These are phyloP conservation scores for Periglandula ipomoeae DNA, from an alignment of 2,329 filamentous ascomycete species.

Conservation along the genomic window DNA sequence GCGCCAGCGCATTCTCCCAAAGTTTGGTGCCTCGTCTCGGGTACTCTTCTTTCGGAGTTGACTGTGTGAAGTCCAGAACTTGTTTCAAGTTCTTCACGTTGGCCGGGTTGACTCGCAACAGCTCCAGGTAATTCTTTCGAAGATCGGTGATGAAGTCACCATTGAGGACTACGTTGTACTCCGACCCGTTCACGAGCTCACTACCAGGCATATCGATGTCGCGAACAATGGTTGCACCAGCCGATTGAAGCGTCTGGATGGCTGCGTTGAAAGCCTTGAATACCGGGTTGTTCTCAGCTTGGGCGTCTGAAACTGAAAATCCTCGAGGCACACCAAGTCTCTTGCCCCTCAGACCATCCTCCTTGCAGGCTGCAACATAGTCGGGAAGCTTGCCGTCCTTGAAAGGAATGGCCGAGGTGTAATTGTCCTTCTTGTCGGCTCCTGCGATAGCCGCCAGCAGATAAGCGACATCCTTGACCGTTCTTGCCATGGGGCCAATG, in stretches of 20 bases:
- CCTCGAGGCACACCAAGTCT: slow-evolving; percentile 59
- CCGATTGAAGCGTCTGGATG: slow-evolving; percentile 39
- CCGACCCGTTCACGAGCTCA: slow-evolving; percentile 22
- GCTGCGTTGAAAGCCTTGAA: slow-evolving; percentile 39
- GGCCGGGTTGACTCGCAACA: slow-evolving; percentile 49
- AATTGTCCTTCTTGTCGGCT: slow-evolving; percentile 48
- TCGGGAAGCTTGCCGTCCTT: slow-evolving; percentile 38
- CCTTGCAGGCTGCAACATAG: slow-evolving; percentile 50
- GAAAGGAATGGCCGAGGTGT: slow-evolving; percentile 52
- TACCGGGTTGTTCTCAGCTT: not conserved
- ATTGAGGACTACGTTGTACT: slow-evolving; percentile 29
- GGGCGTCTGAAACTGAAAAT: slow-evolving; percentile 19
- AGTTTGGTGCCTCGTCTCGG: slow-evolving; percentile 44
- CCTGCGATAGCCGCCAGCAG: slow-evolving; percentile 55
- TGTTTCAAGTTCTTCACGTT: slow-evolving; percentile 42
- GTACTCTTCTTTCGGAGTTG: slow-evolving; percentile 42
- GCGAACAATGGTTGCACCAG: slow-evolving; percentile 50
- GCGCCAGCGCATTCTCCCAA: slow-evolving; percentile 46
- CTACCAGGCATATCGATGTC: slow-evolving; percentile 16
- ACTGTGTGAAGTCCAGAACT: slow-evolving; percentile 45
- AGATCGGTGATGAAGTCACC: slow-evolving; percentile 50
- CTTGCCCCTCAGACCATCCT: slow-evolving; percentile 42
- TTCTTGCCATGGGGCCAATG: slow-evolving; percentile 53
- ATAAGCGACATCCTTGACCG: slow-evolving; percentile 53
- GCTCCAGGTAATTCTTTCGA: slow-evolving; percentile 39